Evolutionary conservation across 176 grass and related monocot species (phyloP).

Genomic region (Zizania latifolia): DNA sequence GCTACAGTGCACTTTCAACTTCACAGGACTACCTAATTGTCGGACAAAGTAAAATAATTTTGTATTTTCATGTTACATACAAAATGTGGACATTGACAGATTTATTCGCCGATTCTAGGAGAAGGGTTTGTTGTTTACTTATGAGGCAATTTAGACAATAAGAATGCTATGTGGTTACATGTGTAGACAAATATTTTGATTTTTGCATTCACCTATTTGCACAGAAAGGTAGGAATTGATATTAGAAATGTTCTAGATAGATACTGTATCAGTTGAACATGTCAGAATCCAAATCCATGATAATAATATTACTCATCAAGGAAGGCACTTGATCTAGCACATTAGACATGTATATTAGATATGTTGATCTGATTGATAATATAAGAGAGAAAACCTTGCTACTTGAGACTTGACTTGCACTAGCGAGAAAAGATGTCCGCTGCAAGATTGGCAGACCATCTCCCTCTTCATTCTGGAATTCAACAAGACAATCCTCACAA

Average conservation of each 20-base stretch:
- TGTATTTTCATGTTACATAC: too few species aligned
- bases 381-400: constrained; percentile 6
- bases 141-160: neutral
- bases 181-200: neutral
- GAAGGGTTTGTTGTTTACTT: too few species aligned
- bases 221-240: neutral
- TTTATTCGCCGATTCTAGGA: too few species aligned
- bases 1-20: neutral
- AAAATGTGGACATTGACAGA: too few species aligned
- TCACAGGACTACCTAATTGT: neutral
- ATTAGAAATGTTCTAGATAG: neutral
- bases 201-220: neutral
- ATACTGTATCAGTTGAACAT: constrained; percentile 1
- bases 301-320: neutral
- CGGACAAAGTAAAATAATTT: neutral
- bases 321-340: constrained; percentile 23
- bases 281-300: constrained; percentile 14
- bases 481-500: neutral
- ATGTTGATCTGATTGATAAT: constrained; percentile 10
- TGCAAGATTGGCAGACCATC: constrained; percentile 10
- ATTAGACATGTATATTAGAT: constrained; percentile 31
- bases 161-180: neutral
- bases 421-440: constrained; percentile 23
- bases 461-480: neutral
- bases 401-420: constrained; percentile 20